Conservation (phyloP, 176 grass and related monocot species). For the Juncus inflexus region DNA sequence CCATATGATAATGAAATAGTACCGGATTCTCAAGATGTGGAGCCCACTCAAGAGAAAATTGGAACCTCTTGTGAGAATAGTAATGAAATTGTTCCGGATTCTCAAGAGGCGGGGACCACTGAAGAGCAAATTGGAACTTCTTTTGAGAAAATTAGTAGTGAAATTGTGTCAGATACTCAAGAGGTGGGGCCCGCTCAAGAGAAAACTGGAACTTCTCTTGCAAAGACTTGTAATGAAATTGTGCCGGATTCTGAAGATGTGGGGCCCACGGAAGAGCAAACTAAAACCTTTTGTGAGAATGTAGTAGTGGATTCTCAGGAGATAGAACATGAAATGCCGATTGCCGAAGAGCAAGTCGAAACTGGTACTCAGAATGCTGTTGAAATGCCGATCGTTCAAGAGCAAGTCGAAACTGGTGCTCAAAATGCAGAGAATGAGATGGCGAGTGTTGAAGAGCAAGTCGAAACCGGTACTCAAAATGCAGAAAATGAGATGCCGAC, state of each 20-base stretch:
- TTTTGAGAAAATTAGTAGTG: background rate
- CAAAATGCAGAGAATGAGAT: background rate
- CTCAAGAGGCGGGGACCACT: background rate
- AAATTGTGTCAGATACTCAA: background rate
- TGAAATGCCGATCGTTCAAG: background rate
- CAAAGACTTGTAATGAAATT: background rate
- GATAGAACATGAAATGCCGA: too few species aligned
- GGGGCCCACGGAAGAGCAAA: too few species aligned
- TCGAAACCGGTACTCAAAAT: background rate
- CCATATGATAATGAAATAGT: too few species aligned
- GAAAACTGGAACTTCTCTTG: background rate
- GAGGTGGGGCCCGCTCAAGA: too few species aligned
- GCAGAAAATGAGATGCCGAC: background rate
- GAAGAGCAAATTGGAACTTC: constrained; percentile 2
- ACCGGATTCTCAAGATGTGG: background rate
- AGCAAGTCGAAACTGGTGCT: too few species aligned
- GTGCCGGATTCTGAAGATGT: too few species aligned
- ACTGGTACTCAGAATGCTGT: background rate
- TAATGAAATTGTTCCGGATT: too few species aligned
- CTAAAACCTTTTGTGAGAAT: too few species aligned
- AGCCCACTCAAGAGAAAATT: too few species aligned
- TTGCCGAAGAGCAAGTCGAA: background rate
- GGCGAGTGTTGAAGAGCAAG: too few species aligned
- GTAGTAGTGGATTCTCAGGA: background rate
- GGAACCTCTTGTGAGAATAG: background rate